Evolutionary conservation across 257 asterid genomes (phyloP).

Genomic region (Nicotiana tabacum): DNA sequence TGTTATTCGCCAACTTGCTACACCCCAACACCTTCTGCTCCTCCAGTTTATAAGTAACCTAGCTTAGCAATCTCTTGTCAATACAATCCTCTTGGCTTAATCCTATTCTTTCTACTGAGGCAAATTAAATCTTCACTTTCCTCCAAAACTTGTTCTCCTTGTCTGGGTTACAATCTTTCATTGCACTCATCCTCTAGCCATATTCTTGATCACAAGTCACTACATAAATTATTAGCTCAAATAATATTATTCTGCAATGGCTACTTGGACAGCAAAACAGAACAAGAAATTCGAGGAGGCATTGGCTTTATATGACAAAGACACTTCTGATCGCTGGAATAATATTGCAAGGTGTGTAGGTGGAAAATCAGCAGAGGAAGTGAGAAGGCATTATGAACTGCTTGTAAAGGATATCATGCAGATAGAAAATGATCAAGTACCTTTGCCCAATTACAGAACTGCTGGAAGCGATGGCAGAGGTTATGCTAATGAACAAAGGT

Average conservation of each 20-base stretch:
- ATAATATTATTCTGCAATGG: conserved; percentile 27
- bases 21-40: conserved; percentile 16
- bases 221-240: no score
- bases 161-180: neutral
- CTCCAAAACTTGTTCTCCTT: neutral
- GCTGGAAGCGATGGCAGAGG: conserved; percentile 15
- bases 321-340: conserved; percentile 41
- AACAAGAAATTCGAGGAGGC: conserved; percentile 52
- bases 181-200: neutral
- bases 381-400: conserved; percentile 32
- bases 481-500: conserved; percentile 29
- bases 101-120: conserved; percentile 23
- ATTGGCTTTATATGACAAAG: conserved; percentile 34
- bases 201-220: neutral
- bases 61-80: conserved; percentile 16
- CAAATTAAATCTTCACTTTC: neutral
- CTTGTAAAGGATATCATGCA: conserved; percentile 36
- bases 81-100: conserved; percentile 26
- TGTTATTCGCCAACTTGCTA: conserved; percentile 44
- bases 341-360: conserved; percentile 39
- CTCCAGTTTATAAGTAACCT: neutral
- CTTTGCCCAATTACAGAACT: conserved; percentile 31
- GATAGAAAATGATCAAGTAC: conserved; percentile 31
- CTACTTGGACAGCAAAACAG: conserved; percentile 44
- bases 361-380: conserved; percentile 41